A percentile compares a stretch with the other conserved stretches of the same genome.
phyloP scores from a whole-genome alignment of 2,329 filamentous ascomycete genomes.

The Fusarium torulosum region DNA sequence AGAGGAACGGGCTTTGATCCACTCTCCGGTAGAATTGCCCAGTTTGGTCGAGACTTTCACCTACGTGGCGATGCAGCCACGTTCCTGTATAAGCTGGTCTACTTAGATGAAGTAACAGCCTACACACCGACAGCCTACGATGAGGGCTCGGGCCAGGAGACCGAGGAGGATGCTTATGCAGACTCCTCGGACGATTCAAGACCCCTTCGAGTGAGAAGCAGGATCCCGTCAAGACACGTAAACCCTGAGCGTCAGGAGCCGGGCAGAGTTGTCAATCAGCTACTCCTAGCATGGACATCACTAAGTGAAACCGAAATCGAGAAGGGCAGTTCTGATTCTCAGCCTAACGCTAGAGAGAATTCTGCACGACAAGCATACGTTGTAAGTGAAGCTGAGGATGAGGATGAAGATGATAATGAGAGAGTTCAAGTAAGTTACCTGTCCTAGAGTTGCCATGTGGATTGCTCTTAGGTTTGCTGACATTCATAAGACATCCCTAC shows the following conservation, averaged over 20 bases:
- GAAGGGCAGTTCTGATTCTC: neutral
- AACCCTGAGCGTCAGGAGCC: slow-evolving; percentile 4
- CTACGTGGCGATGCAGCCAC: slow-evolving; percentile 30
- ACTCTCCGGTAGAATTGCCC: neutral
- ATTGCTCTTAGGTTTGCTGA: neutral
- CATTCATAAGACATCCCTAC: neutral
- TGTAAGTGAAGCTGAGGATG: neutral
- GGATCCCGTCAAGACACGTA: neutral
- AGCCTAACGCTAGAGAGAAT: neutral
- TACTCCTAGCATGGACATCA: slow-evolving; percentile 27
- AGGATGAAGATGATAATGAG: neutral
- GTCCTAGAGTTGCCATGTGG: neutral
- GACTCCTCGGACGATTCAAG: neutral
- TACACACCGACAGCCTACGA: accelerated
- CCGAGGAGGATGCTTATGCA: neutral
- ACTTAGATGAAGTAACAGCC: neutral
- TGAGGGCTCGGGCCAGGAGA: no score
- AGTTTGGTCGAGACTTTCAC: slow-evolving; percentile 27
- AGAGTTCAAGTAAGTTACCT: neutral
- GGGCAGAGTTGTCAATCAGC: slow-evolving; percentile 11
- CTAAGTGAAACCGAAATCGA: slow-evolving; percentile 25
- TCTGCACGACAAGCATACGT: neutral
- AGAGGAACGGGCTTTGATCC: slow-evolving; percentile 1
- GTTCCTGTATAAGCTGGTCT: slow-evolving; percentile 29
- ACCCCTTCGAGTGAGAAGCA: neutral